Conservation (phyloP, 192 early-diverging fungal species). For the Entomortierella parvispora region DNA sequence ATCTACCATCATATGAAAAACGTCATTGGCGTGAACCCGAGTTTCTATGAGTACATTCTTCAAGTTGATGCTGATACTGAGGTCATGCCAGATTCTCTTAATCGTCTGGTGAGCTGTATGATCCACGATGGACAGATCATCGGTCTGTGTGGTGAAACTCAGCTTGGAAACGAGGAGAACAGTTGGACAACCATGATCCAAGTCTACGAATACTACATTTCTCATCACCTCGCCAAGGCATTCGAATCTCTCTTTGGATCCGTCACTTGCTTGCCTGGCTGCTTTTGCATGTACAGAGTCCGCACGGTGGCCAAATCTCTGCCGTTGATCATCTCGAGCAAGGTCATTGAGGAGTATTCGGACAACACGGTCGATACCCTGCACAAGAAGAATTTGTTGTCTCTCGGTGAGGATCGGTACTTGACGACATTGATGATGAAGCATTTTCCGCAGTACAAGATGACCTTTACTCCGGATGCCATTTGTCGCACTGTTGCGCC, state of each 20-base stretch:
- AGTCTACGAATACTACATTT: conserved; percentile 93
- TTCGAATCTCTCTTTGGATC: conserved; percentile 85
- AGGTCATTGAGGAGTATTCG: conserved; percentile 87
- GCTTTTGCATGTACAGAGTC: conserved; percentile 89
- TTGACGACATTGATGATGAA: conserved; percentile 97
- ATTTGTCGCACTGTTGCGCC: conserved; percentile 92
- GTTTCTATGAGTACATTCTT: conserved; percentile 80
- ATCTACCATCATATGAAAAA: conserved; percentile 98
- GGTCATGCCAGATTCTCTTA: conserved; percentile 86
- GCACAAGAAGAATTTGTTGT: conserved; percentile 97
- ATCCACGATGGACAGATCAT: conserved; percentile 83
- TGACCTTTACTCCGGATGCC: conserved; percentile 92
- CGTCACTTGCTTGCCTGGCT: conserved; percentile 86
- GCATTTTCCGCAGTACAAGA: conserved; percentile 95
- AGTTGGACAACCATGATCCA: conserved; percentile 98
- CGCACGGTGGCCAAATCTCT: conserved; percentile 70
- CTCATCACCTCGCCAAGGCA: conserved; percentile 92
- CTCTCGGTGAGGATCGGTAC: conserved; percentile 97
- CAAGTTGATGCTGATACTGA: conserved; percentile 88
- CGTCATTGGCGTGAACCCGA: conserved; percentile 90
- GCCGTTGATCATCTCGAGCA: conserved; percentile 84
- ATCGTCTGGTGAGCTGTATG: conserved; percentile 87
- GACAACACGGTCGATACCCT: conserved; percentile 94
- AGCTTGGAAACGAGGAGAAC: conserved; percentile 87
- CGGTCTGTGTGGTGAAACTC: conserved; percentile 95